Conservation (phyloP, 2,329 filamentous ascomycete genomes). For the Aspergillus spinulosporus region DNA sequence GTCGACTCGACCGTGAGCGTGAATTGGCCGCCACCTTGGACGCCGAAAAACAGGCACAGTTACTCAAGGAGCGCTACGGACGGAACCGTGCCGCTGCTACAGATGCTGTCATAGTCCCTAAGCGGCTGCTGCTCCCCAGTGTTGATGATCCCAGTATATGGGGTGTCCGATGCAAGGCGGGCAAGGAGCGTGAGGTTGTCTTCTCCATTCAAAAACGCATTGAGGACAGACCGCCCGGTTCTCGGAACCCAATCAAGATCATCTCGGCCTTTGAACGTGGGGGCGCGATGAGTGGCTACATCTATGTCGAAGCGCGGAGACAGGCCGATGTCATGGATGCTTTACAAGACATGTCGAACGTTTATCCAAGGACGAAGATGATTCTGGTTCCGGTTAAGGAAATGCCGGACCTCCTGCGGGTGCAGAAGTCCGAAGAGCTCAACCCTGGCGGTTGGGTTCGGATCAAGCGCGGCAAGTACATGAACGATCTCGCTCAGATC, state of each 20-base stretch:
- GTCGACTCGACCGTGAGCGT: constrained; percentile 88
- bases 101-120: constrained; percentile 77
- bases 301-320: constrained; percentile 89
- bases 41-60: constrained; percentile 87
- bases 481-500: constrained; percentile 86
- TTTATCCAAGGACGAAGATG: constrained; percentile 85
- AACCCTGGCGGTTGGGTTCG: constrained; percentile 91
- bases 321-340: constrained; percentile 83
- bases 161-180: constrained; percentile 88
- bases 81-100: constrained; percentile 67
- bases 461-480: constrained; percentile 77
- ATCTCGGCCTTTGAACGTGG: constrained; percentile 91
- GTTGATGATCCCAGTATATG: constrained; percentile 96
- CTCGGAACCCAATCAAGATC: constrained; percentile 78
- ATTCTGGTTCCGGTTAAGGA: constrained; percentile 92
- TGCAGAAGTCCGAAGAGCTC: constrained; percentile 80
- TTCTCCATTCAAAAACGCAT: constrained; percentile 85
- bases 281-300: constrained; percentile 84
- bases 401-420: constrained; percentile 92
- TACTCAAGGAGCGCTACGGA: constrained; percentile 84
- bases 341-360: constrained; percentile 80
- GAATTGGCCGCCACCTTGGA: constrained; percentile 87
- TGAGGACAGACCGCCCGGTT: constrained; percentile 70
- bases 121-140: constrained; percentile 82
- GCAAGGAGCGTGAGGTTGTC: constrained; percentile 91